Evolutionary conservation across 1,139 yeast genomes (phyloP).

Genomic region (Yamadazyma diddensiae): DNA sequence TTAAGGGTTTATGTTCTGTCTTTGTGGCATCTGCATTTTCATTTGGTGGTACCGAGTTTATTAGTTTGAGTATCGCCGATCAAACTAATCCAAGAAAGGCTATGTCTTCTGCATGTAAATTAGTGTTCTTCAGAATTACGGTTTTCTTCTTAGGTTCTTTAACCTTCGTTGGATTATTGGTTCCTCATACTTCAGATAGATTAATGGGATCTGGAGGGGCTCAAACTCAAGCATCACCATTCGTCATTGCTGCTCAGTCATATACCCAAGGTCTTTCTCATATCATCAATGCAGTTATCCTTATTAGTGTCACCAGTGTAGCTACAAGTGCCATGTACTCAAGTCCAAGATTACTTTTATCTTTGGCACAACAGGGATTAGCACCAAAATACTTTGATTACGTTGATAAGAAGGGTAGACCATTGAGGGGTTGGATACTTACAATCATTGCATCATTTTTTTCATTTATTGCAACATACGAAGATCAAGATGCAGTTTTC

Average conservation of each 20-base stretch:
- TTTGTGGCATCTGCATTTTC: slow-evolving; percentile 40
- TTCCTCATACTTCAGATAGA: slow-evolving; percentile 36
- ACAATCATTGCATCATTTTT: slow-evolving; percentile 31
- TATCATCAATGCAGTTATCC: slow-evolving; percentile 42
- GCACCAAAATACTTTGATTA: slow-evolving; percentile 43
- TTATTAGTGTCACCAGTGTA: slow-evolving; percentile 44
- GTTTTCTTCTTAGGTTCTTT: slow-evolving; percentile 42
- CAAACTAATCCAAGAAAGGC: slow-evolving; percentile 39
- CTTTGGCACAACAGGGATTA: slow-evolving; percentile 42
- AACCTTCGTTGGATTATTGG: slow-evolving; percentile 40
- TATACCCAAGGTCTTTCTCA: slow-evolving; percentile 39
- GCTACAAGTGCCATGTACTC: slow-evolving; percentile 46
- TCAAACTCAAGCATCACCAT: slow-evolving; percentile 42
- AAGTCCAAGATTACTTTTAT: slow-evolving; percentile 41
- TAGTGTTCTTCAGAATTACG: slow-evolving; percentile 37
- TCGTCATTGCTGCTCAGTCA: slow-evolving; percentile 40
- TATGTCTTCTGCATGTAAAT: slow-evolving; percentile 41
- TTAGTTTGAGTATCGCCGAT: slow-evolving; percentile 42
- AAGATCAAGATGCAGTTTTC: slow-evolving; percentile 40
- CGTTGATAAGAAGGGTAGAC: slow-evolving; percentile 44
- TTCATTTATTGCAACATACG: slow-evolving; percentile 37
- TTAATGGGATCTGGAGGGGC: slow-evolving; percentile 40
- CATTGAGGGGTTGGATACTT: slow-evolving; percentile 36
- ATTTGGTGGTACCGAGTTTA: slow-evolving; percentile 41
- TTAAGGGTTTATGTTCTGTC: slow-evolving; percentile 40